Percentiles rank a stretch among this genome's conserved stretches.
Conservation (phyloP, 2,329 filamentous ascomycete species). For the Tolypocladium nubicola region DNA sequence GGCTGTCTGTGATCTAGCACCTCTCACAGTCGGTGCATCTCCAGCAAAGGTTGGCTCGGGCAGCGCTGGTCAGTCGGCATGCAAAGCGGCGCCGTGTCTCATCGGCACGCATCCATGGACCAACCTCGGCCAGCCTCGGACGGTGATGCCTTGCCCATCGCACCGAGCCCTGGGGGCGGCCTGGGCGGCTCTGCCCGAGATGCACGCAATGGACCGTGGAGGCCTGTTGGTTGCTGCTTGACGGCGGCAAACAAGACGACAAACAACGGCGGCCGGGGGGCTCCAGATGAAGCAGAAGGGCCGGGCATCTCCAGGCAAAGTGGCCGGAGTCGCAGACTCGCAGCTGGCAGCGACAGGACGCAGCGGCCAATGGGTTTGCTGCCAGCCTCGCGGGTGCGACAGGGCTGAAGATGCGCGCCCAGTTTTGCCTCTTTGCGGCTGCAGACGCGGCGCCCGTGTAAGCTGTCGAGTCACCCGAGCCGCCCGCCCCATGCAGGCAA, state of each 20-base stretch:
- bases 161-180: not conserved
- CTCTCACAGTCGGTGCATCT: not conserved
- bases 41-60: not conserved
- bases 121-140: not conserved
- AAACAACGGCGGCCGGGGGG: not conserved
- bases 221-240: not conserved
- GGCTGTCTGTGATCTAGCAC: too few species aligned
- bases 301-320: not conserved
- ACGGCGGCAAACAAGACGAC: not conserved
- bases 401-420: not conserved
- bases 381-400: not conserved
- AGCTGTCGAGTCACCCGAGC: not conserved
- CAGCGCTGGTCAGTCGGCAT: not conserved
- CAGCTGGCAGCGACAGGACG: not conserved
- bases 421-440: not conserved
- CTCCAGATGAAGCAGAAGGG: not conserved
- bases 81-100: not conserved
- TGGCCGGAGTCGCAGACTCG: not conserved
- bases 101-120: not conserved
- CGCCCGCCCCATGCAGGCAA: too few species aligned
- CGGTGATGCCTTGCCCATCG: not conserved
- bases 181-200: too few species aligned
- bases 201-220: not conserved
- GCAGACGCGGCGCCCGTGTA: not conserved
- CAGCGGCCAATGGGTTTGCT: not conserved